Percentiles rank a stretch among this genome's conserved stretches.
Conservation (phyloP, 2,329 filamentous ascomycete species). For the Nemania sp. region DNA sequence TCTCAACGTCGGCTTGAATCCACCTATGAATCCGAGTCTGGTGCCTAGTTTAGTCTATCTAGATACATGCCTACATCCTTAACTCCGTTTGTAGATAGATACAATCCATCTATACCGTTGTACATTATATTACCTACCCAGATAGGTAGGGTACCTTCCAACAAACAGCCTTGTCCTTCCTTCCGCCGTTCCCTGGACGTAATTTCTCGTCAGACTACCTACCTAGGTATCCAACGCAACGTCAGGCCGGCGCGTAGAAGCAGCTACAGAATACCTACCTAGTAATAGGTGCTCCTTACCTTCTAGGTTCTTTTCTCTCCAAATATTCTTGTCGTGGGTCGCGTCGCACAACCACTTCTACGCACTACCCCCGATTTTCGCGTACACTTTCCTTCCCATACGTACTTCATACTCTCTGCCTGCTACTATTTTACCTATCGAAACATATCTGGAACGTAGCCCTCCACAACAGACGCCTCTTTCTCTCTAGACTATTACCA, state of each 20-base stretch:
- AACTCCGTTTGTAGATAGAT: not conserved
- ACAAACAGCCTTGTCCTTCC: constrained; percentile 24
- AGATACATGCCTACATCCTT: not conserved
- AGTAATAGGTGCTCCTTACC: not conserved
- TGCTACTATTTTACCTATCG: not conserved
- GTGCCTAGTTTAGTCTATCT: not conserved
- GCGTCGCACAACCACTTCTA: constrained; percentile 3
- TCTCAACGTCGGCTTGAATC: constrained; percentile 5
- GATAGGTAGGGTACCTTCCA: constrained; percentile 1
- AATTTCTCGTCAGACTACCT: constrained; percentile 28
- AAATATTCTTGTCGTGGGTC: constrained; percentile 11
- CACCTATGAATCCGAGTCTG: constrained; percentile 3
- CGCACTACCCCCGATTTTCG: constrained; percentile 8
- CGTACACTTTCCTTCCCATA: not conserved
- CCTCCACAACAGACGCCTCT: constrained; percentile 11
- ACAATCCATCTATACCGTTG: not conserved
- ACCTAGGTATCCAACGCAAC: not conserved
- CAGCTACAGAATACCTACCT: not conserved
- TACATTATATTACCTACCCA: not conserved
- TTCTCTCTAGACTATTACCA: not conserved
- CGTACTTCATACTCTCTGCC: not conserved
- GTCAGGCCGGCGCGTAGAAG: not conserved
- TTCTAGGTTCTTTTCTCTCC: not conserved
- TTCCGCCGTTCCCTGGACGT: constrained; percentile 14
- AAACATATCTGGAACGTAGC: constrained; percentile 28